phyloP scores from a whole-genome alignment of 306 rosid species.

The Ceratonia siliqua region DNA sequence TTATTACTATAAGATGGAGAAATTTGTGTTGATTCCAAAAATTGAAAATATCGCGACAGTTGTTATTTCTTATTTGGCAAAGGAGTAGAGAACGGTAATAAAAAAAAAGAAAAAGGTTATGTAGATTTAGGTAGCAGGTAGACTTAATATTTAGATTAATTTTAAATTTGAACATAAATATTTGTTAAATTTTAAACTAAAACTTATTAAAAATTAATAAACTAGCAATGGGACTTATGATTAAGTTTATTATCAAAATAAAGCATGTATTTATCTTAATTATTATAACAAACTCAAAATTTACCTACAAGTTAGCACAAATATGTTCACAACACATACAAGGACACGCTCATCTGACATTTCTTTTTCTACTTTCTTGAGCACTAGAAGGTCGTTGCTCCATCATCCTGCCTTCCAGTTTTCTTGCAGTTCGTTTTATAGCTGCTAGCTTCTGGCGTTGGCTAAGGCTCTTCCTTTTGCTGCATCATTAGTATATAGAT shows the following conservation, averaged over 20 bases:
- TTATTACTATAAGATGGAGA: neutral
- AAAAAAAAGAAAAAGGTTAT: neutral
- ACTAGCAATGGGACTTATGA: too few relatives aligned
- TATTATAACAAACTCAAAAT: constrained; percentile 13
- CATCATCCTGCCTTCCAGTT: constrained; percentile 58
- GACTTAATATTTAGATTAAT: too few relatives aligned
- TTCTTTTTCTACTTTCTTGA: constrained; percentile 53
- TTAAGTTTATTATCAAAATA: too few relatives aligned
- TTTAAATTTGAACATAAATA: too few relatives aligned
- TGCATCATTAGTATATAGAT: constrained; percentile 26
- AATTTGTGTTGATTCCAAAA: neutral
- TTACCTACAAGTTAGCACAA: constrained; percentile 35
- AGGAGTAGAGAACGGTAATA: neutral
- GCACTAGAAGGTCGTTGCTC: constrained; percentile 41
- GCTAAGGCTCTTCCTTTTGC: constrained; percentile 58
- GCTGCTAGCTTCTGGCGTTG: constrained; percentile 73
- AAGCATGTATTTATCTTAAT: constrained; percentile 17
- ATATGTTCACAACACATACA: constrained; percentile 40
- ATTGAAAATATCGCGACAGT: neutral
- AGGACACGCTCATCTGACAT: constrained; percentile 50
- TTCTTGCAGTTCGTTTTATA: constrained; percentile 64
- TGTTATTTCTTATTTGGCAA: neutral
- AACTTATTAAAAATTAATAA: too few relatives aligned
- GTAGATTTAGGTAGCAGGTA: neutral
- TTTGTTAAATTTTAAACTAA: too few relatives aligned